Evolutionary conservation across 768 basidiomycete genomes (phyloP).

Genomic region (Chalciporus piperatus): DNA sequence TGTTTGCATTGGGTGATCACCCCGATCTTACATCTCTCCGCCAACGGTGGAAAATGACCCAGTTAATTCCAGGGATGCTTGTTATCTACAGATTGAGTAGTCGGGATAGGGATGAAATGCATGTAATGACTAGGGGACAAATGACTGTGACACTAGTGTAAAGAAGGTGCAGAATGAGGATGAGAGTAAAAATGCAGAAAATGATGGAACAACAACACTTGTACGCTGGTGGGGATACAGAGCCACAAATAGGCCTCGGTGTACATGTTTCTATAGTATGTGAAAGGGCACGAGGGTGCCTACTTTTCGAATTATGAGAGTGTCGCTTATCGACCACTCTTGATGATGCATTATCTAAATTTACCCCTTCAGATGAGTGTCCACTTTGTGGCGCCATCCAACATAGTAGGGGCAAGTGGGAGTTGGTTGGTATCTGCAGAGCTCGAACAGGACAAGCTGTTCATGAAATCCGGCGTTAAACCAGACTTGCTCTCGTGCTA

Average conservation of each 20-base stretch:
- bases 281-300: conserved; percentile 6
- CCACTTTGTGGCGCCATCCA: conserved; percentile 60
- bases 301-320: conserved; percentile 11
- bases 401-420: conserved; percentile 61
- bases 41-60: background rate
- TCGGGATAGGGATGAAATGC: background rate
- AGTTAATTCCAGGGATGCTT: background rate
- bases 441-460: conserved; percentile 72
- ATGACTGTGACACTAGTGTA: background rate
- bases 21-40: background rate
- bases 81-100: background rate
- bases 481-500: conserved; percentile 78
- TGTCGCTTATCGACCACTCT: conserved; percentile 8
- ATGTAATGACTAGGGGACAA: background rate
- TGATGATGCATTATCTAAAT: conserved; percentile 7
- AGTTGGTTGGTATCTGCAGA: conserved; percentile 65
- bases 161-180: background rate
- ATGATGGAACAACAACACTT: conserved; percentile 3
- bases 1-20: background rate
- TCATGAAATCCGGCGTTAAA: conserved; percentile 76
- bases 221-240: conserved; percentile 12
- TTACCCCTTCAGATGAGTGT: conserved; percentile 41
- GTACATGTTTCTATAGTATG: conserved; percentile 19
- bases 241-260: conserved; percentile 14
- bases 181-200: conserved; percentile 5